Evolutionary conservation across 2,329 filamentous ascomycete species (phyloP).

Genomic region (Neonectria magnoliae): DNA sequence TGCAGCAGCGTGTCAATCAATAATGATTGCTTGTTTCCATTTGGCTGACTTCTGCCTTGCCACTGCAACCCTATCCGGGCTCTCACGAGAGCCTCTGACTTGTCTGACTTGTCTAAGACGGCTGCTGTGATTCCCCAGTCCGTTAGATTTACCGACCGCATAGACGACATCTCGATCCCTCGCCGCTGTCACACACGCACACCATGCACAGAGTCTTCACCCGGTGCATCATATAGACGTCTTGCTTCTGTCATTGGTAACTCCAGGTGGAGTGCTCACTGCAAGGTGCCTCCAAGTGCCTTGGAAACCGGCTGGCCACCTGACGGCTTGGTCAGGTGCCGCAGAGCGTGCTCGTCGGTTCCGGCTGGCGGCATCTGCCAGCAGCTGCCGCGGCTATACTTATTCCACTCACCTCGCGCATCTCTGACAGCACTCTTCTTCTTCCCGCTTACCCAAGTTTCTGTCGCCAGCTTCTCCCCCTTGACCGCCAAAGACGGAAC

Average conservation of each 20-base stretch:
- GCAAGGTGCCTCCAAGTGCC: background rate
- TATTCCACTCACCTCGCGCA: constrained; percentile 1
- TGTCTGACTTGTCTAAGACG: background rate
- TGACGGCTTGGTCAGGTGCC: constrained; percentile 33
- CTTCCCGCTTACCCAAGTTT: background rate
- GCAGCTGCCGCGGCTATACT: constrained; percentile 19
- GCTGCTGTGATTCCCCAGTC: background rate
- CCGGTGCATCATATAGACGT: background rate
- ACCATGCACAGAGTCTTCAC: background rate
- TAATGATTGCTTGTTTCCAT: constrained; percentile 18
- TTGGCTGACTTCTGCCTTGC: constrained; percentile 9
- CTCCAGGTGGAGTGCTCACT: background rate
- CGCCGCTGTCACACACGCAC: background rate
- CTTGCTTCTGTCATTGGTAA: constrained; percentile 7
- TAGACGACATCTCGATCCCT: background rate
- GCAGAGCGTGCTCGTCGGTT: constrained; percentile 16
- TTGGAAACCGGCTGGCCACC: constrained; percentile 26
- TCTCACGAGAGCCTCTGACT: background rate
- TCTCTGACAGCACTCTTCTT: background rate
- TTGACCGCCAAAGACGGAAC: background rate
- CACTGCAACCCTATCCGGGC: background rate
- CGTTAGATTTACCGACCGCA: background rate
- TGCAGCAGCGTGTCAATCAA: constrained; percentile 25
- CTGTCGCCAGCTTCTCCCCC: background rate
- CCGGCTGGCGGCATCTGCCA: constrained; percentile 33